phyloP scores from a whole-genome alignment of 495 filamentous ascomycete species.

The Aspergillus mulundensis region DNA sequence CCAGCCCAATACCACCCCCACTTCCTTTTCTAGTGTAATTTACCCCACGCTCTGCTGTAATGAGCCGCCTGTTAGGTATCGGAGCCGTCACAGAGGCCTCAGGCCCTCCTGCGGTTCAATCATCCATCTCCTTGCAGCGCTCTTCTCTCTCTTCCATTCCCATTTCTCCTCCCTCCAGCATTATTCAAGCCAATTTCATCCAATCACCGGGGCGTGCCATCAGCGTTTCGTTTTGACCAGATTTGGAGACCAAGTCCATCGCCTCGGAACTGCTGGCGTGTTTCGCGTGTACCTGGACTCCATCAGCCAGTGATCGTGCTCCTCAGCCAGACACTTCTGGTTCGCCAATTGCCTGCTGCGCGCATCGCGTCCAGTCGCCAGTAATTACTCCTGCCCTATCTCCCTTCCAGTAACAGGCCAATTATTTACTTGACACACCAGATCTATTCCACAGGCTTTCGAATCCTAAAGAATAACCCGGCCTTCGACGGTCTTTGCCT shows the following conservation, averaged over 20 bases:
- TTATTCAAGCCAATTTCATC: constrained; percentile 13
- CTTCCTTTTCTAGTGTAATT: not conserved
- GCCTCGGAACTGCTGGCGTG: constrained; percentile 15
- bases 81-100: constrained; percentile 11
- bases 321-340: constrained; percentile 35
- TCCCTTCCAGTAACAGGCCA: constrained; percentile 13
- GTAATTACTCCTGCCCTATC: constrained; percentile 17
- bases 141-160: constrained; percentile 11
- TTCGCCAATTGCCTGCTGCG: constrained; percentile 42
- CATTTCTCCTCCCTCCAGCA: constrained; percentile 1
- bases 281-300: constrained; percentile 12
- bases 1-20: constrained; percentile 11
- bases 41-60: not conserved
- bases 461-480: constrained; percentile 25
- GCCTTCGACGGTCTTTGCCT: constrained; percentile 18
- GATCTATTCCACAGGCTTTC: constrained; percentile 20
- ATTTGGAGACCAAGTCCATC: constrained; percentile 10
- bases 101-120: constrained; percentile 2
- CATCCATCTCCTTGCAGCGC: constrained; percentile 6
- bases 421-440: constrained; percentile 20
- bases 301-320: constrained; percentile 24
- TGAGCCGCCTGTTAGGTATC: not conserved
- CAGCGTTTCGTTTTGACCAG: not conserved
- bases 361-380: constrained; percentile 31
- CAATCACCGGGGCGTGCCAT: constrained; percentile 8